These are phyloP conservation scores for Cadophora sp. DNA, from an alignment of 2,329 filamentous ascomycete species.

Conservation along the genomic window DNA sequence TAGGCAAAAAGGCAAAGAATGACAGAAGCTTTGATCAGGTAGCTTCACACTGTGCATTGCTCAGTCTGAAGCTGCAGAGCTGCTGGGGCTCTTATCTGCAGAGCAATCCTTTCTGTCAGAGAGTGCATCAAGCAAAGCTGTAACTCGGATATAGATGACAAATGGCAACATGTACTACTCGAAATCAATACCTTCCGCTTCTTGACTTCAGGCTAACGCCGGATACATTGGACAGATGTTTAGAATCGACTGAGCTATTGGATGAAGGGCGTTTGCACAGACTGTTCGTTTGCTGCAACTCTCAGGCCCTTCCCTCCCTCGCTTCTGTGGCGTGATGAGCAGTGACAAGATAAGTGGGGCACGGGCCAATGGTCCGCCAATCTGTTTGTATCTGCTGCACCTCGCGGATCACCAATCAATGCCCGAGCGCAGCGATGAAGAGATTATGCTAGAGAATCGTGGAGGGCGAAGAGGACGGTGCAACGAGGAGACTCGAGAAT, in stretches of 20 bases:
- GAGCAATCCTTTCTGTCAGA: not conserved
- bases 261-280: slow-evolving; percentile 9
- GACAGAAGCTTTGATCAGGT: slow-evolving; percentile 9
- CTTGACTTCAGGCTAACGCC: not conserved
- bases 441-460: not conserved
- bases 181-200: too few species aligned
- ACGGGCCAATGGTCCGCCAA: not conserved
- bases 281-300: not conserved
- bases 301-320: slow-evolving; percentile 11
- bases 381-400: slow-evolving; percentile 3
- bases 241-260: not conserved
- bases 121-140: slow-evolving; percentile 4
- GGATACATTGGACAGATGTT: not conserved
- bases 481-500: not conserved
- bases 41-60: not conserved
- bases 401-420: slow-evolving; percentile 10
- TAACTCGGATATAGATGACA: not conserved
- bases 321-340: not conserved
- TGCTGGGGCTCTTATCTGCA: slow-evolving; percentile 5
- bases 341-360: not conserved
- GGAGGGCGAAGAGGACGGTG: not conserved
- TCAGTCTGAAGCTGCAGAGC: not conserved
- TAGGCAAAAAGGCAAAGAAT: not conserved
- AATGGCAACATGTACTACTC: not conserved
- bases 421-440: not conserved